These are phyloP conservation scores for Dichomitus squalens DNA, from an alignment of 1,284 basidiomycete species.

Conservation along the genomic window DNA sequence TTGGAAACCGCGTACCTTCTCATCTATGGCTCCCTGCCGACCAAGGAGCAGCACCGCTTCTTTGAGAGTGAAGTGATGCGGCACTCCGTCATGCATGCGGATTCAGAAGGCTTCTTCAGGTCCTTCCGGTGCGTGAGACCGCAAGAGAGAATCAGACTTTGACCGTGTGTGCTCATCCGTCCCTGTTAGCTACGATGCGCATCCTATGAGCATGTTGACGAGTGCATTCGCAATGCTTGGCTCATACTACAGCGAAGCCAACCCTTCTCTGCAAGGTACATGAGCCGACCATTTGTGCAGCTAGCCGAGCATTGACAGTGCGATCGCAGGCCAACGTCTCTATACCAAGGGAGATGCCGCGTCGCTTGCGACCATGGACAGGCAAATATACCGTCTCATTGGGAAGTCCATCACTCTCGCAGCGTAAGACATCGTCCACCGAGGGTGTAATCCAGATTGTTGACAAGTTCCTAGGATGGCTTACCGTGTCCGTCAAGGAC, in stretches of 20 bases:
- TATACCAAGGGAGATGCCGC: constrained; percentile 69
- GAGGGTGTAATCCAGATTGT: neutral
- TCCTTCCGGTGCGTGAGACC: constrained; percentile 62
- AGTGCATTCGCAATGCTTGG: constrained; percentile 85
- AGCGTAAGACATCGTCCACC: constrained; percentile 51
- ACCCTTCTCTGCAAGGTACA: constrained; percentile 74
- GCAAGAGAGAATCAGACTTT: neutral
- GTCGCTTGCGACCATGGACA: constrained; percentile 81
- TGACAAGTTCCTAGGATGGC: constrained; percentile 62
- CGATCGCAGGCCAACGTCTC: constrained; percentile 66
- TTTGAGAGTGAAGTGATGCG: constrained; percentile 80
- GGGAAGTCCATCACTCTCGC: constrained; percentile 88
- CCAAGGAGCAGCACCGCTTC: constrained; percentile 55
- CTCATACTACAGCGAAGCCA: constrained; percentile 82
- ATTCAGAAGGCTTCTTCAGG: constrained; percentile 79
- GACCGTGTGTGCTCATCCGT: neutral
- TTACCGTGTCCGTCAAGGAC: constrained; percentile 85
- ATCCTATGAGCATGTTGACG: constrained; percentile 87
- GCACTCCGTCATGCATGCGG: constrained; percentile 76
- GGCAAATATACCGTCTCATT: constrained; percentile 85
- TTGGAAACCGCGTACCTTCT: constrained; percentile 86
- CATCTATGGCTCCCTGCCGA: constrained; percentile 83
- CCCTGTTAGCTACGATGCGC: constrained; percentile 72
- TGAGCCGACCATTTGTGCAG: neutral
- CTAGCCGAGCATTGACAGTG: neutral